phyloP scores from a whole-genome alignment of 169 alveolate species.

The Prorocentrum cordatum region DNA sequence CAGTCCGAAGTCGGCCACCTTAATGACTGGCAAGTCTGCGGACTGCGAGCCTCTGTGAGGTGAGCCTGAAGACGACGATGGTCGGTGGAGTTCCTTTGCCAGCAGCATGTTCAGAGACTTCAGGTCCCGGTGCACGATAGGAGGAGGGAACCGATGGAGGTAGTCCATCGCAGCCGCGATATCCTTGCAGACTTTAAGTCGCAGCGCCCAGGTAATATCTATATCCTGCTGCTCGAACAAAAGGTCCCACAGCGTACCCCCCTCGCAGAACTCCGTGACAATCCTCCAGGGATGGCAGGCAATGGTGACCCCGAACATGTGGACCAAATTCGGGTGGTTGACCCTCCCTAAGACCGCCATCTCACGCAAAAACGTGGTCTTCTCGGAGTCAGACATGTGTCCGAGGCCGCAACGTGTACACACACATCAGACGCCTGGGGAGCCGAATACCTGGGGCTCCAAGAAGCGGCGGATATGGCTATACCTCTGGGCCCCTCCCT shows the following conservation, averaged over 20 bases:
- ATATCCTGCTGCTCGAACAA: slow-evolving; percentile 72
- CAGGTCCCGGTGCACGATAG: slow-evolving; percentile 82
- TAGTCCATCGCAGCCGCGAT: slow-evolving; percentile 81
- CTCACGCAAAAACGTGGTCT: slow-evolving; percentile 80
- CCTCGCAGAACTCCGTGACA: slow-evolving; percentile 82
- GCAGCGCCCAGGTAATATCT: slow-evolving; percentile 75
- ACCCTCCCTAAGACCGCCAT: slow-evolving; percentile 75
- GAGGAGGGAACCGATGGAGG: slow-evolving; percentile 77
- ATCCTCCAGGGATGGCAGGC: slow-evolving; percentile 65
- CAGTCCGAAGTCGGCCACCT: slow-evolving; percentile 70
- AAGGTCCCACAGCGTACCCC: slow-evolving; percentile 80
- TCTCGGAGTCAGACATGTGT: no score
- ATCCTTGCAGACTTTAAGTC: slow-evolving; percentile 77
- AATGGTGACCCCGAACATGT: slow-evolving; percentile 3
- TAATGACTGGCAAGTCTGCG: neutral
- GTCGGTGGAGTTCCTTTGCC: slow-evolving; percentile 72
- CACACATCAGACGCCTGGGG: no score
- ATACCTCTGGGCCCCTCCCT: no score
- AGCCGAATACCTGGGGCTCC: no score
- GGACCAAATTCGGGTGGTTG: slow-evolving; percentile 80
- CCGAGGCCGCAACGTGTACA: no score
- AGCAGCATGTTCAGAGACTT: slow-evolving; percentile 80
- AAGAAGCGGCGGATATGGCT: no score
- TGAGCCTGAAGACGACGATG: neutral
- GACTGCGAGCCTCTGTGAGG: neutral